Conservation (phyloP, 768 basidiomycete genomes). For the Suillus bovinus region DNA sequence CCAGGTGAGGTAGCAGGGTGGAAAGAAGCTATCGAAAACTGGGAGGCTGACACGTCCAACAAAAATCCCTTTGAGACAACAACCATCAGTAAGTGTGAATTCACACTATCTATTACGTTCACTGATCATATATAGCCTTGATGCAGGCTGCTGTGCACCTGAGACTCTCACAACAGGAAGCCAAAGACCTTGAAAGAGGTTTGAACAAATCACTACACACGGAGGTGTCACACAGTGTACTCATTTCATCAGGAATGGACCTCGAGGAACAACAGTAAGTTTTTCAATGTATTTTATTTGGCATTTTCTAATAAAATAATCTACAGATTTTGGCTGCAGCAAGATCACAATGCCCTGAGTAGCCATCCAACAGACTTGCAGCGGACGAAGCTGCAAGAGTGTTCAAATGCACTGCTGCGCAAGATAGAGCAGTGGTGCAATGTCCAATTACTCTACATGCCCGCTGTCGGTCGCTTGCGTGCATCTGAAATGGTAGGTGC, state of each 20-base stretch:
- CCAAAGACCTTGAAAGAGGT: not conserved
- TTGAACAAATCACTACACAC: not conserved
- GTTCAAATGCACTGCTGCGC: constrained; percentile 19
- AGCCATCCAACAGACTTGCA: constrained; percentile 31
- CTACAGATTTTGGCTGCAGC: not conserved
- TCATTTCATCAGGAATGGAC: constrained; percentile 15
- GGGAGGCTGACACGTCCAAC: constrained; percentile 22
- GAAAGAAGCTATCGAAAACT: constrained; percentile 16
- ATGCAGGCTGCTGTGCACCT: constrained; percentile 8
- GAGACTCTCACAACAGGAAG: constrained; percentile 12
- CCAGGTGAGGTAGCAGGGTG: constrained; percentile 15
- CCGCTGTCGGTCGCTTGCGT: not conserved
- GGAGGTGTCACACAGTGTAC: constrained; percentile 10
- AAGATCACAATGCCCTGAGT: constrained; percentile 7
- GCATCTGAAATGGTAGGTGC: too few species aligned
- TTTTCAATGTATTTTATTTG: too few species aligned
- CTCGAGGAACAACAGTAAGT: constrained; percentile 19
- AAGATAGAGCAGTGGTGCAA: constrained; percentile 30
- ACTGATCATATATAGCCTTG: not conserved
- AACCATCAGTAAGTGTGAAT: not conserved
- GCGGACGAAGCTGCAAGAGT: constrained; percentile 27
- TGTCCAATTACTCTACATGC: constrained; percentile 33
- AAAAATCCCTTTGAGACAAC: constrained; percentile 24
- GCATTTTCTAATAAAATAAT: fast-evolving
- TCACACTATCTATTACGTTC: too few species aligned